Evolutionary conservation across 2,329 filamentous ascomycete species (phyloP).

Genomic region (Epichloe festucae): DNA sequence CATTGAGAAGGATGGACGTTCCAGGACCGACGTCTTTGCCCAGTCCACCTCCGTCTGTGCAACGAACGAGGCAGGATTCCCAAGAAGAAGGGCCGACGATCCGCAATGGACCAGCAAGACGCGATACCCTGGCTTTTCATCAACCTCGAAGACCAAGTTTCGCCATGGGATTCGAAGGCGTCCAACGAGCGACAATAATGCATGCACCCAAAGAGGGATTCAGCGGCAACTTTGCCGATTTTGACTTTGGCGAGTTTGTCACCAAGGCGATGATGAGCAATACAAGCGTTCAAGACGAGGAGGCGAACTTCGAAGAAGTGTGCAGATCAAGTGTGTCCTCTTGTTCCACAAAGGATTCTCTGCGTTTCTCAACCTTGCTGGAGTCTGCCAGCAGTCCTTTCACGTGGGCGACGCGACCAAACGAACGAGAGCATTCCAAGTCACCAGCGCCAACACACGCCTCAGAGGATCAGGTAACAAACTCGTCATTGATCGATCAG

Average conservation of each 20-base stretch:
- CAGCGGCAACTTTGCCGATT: slow-evolving; percentile 24
- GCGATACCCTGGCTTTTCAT: slow-evolving; percentile 36
- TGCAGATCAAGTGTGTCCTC: background rate
- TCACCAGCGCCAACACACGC: background rate
- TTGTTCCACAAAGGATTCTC: background rate
- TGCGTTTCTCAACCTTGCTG: background rate
- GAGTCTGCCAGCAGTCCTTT: background rate
- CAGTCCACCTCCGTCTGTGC: slow-evolving; percentile 28
- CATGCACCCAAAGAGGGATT: slow-evolving; percentile 20
- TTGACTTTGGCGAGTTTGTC: slow-evolving; percentile 24
- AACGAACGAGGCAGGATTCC: slow-evolving; percentile 27
- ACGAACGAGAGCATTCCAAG: slow-evolving; percentile 7
- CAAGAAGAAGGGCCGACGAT: slow-evolving; percentile 27
- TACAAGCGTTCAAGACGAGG: background rate
- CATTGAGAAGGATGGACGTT: slow-evolving; percentile 14
- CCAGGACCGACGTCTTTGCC: slow-evolving; percentile 19
- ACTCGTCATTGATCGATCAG: slow-evolving; percentile 4
- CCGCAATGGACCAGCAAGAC: slow-evolving; percentile 34
- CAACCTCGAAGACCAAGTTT: slow-evolving; percentile 34
- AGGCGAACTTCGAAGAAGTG: background rate
- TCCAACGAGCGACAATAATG: slow-evolving; percentile 10
- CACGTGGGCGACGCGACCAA: background rate
- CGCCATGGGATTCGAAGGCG: slow-evolving; percentile 24
- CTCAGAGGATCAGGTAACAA: background rate
- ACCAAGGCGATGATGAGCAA: slow-evolving; percentile 7